A percentile compares a stretch with the other conserved stretches of the same genome.
Conservation (phyloP, 2,329 filamentous ascomycete genomes). For the Penicillium frequentans region DNA sequence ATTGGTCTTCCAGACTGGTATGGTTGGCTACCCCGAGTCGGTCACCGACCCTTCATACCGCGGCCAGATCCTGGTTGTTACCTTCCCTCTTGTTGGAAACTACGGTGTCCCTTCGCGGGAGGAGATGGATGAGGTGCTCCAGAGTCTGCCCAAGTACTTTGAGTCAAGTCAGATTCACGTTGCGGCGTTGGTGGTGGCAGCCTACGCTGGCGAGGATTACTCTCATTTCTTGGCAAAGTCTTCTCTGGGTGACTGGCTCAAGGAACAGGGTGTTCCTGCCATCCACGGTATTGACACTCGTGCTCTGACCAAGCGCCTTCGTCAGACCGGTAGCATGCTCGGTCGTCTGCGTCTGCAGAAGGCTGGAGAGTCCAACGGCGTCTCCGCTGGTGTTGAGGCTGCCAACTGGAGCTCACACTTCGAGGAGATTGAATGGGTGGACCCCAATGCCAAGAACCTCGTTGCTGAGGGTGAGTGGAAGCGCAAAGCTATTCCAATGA, state of each 20-base stretch:
- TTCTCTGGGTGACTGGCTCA: conserved; percentile 90
- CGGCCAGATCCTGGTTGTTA: conserved; percentile 94
- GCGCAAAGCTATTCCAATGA: conserved; percentile 29
- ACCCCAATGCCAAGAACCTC: conserved; percentile 90
- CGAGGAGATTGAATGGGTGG: conserved; percentile 80
- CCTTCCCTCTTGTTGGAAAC: conserved; percentile 93
- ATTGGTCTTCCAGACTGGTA: conserved; percentile 98
- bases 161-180: conserved; percentile 93
- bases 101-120: conserved; percentile 93
- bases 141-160: conserved; percentile 86
- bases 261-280: conserved; percentile 90
- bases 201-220: conserved; percentile 91
- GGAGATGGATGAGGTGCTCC: conserved; percentile 77
- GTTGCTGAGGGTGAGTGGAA: conserved; percentile 80
- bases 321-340: conserved; percentile 93
- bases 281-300: conserved; percentile 95
- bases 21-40: conserved; percentile 98
- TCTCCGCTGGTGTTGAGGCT: conserved; percentile 44
- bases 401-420: conserved; percentile 61
- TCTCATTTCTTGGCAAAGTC: conserved; percentile 91
- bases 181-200: conserved; percentile 84
- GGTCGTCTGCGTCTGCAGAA: conserved; percentile 82
- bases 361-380: conserved; percentile 39
- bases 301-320: conserved; percentile 89
- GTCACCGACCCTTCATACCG: conserved; percentile 86